Base-by-base conservation (phyloP, 2,329 filamentous ascomycete genomes). In the Chrysosporium queenslandicum region DNA sequence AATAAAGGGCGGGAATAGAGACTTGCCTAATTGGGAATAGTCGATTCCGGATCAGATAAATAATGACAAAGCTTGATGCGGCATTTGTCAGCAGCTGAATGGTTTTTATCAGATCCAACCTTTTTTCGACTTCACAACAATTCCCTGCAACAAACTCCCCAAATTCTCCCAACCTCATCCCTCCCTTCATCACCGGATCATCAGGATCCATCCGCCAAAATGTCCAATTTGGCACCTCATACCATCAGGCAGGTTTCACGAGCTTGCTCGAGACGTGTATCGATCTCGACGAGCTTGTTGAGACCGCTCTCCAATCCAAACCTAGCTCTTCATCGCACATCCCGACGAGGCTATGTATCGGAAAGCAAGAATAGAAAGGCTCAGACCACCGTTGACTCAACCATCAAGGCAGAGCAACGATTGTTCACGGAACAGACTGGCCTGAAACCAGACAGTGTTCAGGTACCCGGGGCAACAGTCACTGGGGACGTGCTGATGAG, bases 361-460 rank as follows among this genome's bases (percentile, higher is more conserved):
- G 85, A 90, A 73, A 85, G 86, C 56, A 88, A 85, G 74, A 78
- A 82, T 59, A 64, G 61, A 53, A 68, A 68, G 53, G 82, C 87
- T 61, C 87, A 89, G 66, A 86, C 95, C 63, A 83, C 81, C 61
- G 73, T 88, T 53, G 88, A 95, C 63, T 86, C 85, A 9, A 83
- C 88, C 55, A 90, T 95, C 70, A 86, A 86, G 68, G 77, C 89
- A 55, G 88, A 95, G 60, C 88, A 91, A 72, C 86, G 86, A 68
- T 82, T 86, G 29, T 92, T 94, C 59, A 64, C 80, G 50, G 69
- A 76, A 30, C 68, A 81, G 68, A 80, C 77, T 7, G 79, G 79
- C 27, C 67, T 74, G 52, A 65, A 69, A 46, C 73, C 78, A 2
- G 67, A 74, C 47, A 71, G 78, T 69, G 80, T 82, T 56, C 75